Evolutionary conservation across 495 filamentous ascomycete genomes (phyloP).

Genomic region (Penicillium goetzii): DNA sequence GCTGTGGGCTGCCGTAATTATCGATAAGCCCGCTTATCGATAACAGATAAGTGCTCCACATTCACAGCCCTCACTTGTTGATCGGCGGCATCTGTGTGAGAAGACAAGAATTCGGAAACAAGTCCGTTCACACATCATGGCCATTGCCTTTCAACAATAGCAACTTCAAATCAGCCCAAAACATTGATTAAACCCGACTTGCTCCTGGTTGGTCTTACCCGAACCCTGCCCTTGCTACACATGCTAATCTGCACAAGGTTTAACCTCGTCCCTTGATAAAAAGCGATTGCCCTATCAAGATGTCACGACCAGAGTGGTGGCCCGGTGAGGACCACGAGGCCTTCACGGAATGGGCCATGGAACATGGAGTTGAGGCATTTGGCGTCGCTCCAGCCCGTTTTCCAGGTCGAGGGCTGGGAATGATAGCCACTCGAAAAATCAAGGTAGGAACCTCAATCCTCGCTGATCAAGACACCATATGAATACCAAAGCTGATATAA

Average conservation of each 20-base stretch:
- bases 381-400: slow-evolving; percentile 63
- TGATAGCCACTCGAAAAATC: slow-evolving; percentile 67
- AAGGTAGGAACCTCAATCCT: slow-evolving; percentile 49
- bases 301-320: slow-evolving; percentile 38
- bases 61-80: slow-evolving; percentile 12
- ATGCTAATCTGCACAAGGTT: slow-evolving; percentile 7
- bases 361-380: slow-evolving; percentile 59
- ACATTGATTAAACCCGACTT: background rate
- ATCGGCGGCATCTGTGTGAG: slow-evolving; percentile 2
- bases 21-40: slow-evolving; percentile 35
- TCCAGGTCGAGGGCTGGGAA: slow-evolving; percentile 71
- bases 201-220: background rate
- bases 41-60: slow-evolving; percentile 17
- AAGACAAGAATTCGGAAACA: background rate
- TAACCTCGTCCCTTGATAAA: slow-evolving; percentile 3
- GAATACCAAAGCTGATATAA: background rate
- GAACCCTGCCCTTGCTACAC: slow-evolving; percentile 8
- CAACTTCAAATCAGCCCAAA: background rate
- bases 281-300: slow-evolving; percentile 14
- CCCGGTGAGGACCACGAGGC: slow-evolving; percentile 52
- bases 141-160: background rate
- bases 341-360: slow-evolving; percentile 65
- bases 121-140: background rate
- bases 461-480: background rate
- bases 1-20: slow-evolving; percentile 29